phyloP scores from a whole-genome alignment of 2,329 filamentous ascomycete genomes.

The Zymoseptoria crescenta region DNA sequence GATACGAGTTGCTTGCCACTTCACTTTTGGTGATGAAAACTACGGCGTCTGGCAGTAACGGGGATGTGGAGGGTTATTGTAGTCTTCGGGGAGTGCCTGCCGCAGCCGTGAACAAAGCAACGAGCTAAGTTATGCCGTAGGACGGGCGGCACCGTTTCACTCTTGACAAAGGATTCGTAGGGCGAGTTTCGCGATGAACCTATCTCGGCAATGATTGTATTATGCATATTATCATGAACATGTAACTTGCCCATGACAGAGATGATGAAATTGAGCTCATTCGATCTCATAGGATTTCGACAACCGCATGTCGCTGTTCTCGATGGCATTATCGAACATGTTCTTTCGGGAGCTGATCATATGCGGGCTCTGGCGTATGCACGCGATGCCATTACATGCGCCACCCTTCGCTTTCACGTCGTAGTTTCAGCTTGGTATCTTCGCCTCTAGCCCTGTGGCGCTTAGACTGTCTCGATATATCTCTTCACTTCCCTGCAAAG shows the following conservation, averaged over 20 bases:
- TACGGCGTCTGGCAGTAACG: not conserved
- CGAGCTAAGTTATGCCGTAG: not conserved
- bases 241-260: not conserved
- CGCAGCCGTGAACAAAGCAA: not conserved
- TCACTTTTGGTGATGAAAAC: not conserved
- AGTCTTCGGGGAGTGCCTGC: not conserved
- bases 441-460: not conserved
- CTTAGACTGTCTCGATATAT: conserved; percentile 33
- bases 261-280: not conserved
- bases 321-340: no score
- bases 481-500: conserved; percentile 30
- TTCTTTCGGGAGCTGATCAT: no score
- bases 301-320: not conserved
- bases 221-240: not conserved
- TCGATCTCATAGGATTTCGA: not conserved
- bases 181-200: not conserved
- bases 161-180: not conserved
- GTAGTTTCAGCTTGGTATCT: not conserved
- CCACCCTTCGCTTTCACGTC: not conserved
- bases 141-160: not conserved
- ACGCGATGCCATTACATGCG: no score
- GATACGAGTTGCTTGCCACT: not conserved
- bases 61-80: not conserved
- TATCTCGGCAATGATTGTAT: not conserved
- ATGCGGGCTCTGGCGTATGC: no score